Conservation (phyloP, 768 basidiomycete genomes). For the Lentinus tigrinus region DNA sequence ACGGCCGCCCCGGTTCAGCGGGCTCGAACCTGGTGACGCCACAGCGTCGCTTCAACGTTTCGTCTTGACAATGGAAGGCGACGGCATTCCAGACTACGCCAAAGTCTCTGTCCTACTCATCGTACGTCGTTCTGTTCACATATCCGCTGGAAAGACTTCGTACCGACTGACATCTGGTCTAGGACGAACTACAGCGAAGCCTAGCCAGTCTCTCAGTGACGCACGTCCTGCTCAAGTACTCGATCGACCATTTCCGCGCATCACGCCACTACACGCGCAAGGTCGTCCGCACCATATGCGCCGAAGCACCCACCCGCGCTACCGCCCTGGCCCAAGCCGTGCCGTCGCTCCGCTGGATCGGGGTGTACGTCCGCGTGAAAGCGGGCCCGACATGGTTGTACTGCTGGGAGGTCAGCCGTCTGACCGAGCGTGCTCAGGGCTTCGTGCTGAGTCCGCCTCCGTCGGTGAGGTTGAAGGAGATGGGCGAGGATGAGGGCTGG, state of each 20-base stretch:
- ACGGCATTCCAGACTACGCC: background rate
- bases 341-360: background rate
- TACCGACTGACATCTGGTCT: background rate
- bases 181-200: background rate
- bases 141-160: background rate
- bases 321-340: background rate
- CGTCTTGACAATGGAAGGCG: background rate
- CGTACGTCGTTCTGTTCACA: background rate
- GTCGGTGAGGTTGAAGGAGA: background rate
- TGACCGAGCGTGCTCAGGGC: background rate
- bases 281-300: background rate
- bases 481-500: background rate
- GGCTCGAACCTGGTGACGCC: background rate
- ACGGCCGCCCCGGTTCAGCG: background rate
- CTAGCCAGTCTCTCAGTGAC: background rate
- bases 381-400: background rate
- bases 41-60: background rate
- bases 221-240: background rate
- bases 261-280: background rate
- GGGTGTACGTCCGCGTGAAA: background rate
- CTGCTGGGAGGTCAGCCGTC: background rate
- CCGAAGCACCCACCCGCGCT: background rate
- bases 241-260: background rate
- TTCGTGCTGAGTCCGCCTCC: background rate
- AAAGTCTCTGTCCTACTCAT: background rate